A percentile compares a stretch with the other conserved stretches of the same genome.
Evolutionary conservation across 164 flowering plant species (phyloP).

Genomic region (Annona squamosa): DNA sequence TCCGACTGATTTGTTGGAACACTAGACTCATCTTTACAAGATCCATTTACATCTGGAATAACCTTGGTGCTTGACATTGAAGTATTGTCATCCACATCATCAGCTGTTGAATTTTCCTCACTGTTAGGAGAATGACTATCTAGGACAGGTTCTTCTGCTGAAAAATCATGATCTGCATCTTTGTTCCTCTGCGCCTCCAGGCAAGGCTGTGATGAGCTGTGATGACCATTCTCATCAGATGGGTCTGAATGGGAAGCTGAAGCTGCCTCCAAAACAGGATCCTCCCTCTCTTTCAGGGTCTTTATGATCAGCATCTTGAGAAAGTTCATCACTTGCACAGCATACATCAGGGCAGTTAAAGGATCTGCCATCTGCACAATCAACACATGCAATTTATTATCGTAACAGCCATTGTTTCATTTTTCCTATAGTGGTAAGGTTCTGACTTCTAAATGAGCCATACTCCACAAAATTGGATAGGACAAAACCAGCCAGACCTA

Average conservation of each 20-base stretch:
- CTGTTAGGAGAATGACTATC: conserved; percentile 20
- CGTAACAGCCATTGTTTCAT: neutral
- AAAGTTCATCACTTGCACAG: conserved; percentile 89
- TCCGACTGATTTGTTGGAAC: conserved; percentile 6
- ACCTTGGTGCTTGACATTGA: conserved; percentile 16
- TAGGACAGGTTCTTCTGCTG: conserved; percentile 12
- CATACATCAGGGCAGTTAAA: conserved; percentile 79
- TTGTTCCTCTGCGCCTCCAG: conserved; percentile 12
- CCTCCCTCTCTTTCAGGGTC: conserved; percentile 55
- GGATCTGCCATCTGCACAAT: conserved; percentile 80
- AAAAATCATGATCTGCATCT: conserved; percentile 27
- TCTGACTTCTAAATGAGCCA: neutral
- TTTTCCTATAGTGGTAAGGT: neutral
- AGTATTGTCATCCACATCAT: conserved; percentile 15
- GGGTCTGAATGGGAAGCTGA: conserved; percentile 38
- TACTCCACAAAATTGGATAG: neutral
- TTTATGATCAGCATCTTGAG: conserved; percentile 57
- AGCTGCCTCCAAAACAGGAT: conserved; percentile 30
- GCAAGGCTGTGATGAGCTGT: conserved; percentile 38
- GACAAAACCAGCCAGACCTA: too few relatives aligned
- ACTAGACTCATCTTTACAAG: conserved; percentile 6
- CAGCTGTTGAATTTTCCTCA: conserved; percentile 11
- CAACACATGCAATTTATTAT: neutral
- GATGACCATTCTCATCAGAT: conserved; percentile 44
- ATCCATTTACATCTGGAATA: conserved; percentile 18